Evolutionary conservation across 371 early-diverging fungal species (phyloP), one percentile per base, ranked within the genome.

Genomic region (Zychaea mexicana): DNA sequence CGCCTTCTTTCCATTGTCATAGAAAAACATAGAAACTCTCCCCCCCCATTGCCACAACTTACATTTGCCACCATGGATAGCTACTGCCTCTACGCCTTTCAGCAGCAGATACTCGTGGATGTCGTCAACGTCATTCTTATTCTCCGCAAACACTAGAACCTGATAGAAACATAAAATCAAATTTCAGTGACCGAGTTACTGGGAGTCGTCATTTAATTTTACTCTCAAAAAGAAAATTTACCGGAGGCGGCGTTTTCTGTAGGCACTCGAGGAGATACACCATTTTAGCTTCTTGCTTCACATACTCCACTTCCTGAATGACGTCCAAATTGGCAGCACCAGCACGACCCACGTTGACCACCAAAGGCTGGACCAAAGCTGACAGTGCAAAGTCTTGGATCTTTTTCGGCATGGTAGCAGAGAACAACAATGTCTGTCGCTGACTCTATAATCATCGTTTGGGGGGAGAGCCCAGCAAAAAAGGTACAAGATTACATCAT

Each of bases 101-200:
- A 95, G 73, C 38, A 96, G 79, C 46, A 99, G 77, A 67, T 94
- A 95, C 72, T 98, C 96, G 63, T 96, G 96, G 28, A 99, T 94
- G 71, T 97, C 97, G 68, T 99, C 99, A n/a, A 99, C 99, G 69
- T 97, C 98, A 74, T 95, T 92, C 72, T 99, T 99, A 80, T 95
- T 99, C 73, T 99, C 99, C 28, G 98, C 96, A 83, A 99, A 99
- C 22, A 99, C 90, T 55, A 99, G 83, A 0, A 97, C 88, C 86
- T 88, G 66, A 57, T 22, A 53, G n/a, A 15, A 57, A 19, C 42
- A 28, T 32, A 21, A 54, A 2, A 42, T 27, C 12, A 22, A 31
- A 24, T n/a, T n/a, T n/a, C n/a, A n/a, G n/a, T n/a, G n/a, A n/a
- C n/a, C n/a, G n/a, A n/a, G n/a, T n/a, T n/a, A n/a, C n/a, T n/a